phyloP scores from a whole-genome alignment of 331 rosid species.

The Erythrophleum ivorense region DNA sequence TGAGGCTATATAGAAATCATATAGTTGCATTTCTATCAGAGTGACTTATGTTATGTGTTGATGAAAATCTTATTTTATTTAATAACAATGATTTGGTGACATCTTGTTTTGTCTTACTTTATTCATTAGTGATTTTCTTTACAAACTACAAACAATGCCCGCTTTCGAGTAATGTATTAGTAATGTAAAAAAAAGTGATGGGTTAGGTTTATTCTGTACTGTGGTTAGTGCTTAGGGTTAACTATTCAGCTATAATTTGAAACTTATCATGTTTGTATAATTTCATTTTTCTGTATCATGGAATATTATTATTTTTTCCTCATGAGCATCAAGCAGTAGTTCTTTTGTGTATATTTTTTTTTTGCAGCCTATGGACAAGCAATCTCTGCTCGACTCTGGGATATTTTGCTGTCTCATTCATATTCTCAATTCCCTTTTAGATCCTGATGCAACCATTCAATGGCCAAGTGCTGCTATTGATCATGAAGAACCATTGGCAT shows the following conservation, averaged over 20 bases:
- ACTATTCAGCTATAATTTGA: background rate
- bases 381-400: constrained; percentile 98
- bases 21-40: constrained; percentile 22
- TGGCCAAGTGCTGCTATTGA: constrained; percentile 50
- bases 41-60: constrained; percentile 22
- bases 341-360: constrained; percentile 31
- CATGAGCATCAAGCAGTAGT: constrained; percentile 33
- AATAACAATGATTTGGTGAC: background rate
- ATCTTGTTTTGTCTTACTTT: constrained; percentile 23
- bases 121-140: background rate
- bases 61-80: constrained; percentile 25
- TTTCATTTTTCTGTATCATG: constrained; percentile 1
- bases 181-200: background rate
- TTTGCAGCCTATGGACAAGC: constrained; percentile 95
- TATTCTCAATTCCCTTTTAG: constrained; percentile 84
- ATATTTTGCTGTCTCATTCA: constrained; percentile 97
- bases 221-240: constrained; percentile 27
- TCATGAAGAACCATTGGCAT: constrained; percentile 51
- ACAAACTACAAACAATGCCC: background rate
- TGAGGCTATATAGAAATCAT: constrained; percentile 19
- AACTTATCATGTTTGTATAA: background rate
- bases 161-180: constrained; percentile 12
- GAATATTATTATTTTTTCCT: constrained; percentile 3
- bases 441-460: constrained; percentile 70
- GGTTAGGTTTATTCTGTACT: constrained; percentile 25